Percentiles rank a stretch among this genome's conserved stretches.
Conservation (phyloP, 106 monocot genomes). For the Dendrobium chrysotoxum region DNA sequence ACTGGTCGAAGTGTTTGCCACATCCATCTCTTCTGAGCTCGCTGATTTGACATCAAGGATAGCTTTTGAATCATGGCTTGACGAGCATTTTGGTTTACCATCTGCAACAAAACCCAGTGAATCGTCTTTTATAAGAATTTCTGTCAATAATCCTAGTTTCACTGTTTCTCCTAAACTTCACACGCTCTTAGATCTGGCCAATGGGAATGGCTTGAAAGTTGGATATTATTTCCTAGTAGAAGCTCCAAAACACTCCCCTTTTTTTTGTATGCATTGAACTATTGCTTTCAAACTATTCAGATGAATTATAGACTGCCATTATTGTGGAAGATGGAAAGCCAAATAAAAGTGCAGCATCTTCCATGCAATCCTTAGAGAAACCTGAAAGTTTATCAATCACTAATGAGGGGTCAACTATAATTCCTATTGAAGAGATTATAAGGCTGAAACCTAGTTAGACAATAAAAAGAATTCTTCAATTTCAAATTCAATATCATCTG, state of each 20-base stretch:
- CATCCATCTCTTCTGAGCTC: conserved; percentile 51
- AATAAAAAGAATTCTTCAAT: conserved; percentile 52
- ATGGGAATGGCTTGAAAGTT: conserved; percentile 60
- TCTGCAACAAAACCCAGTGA: conserved; percentile 22
- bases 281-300: conserved; percentile 55
- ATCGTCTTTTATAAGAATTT: conserved; percentile 51
- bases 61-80: conserved; percentile 82
- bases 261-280: conserved; percentile 58
- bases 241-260: conserved; percentile 47
- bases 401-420: conserved; percentile 31
- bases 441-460: conserved; percentile 54
- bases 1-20: too few species aligned
- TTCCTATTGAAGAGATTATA: conserved; percentile 63
- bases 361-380: conserved; percentile 34
- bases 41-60: conserved; percentile 62
- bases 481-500: conserved; percentile 77
- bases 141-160: conserved; percentile 55
- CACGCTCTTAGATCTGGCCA: conserved; percentile 58
- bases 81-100: conserved; percentile 43
- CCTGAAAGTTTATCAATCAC: conserved; percentile 31
- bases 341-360: conserved; percentile 26
- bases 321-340: conserved; percentile 35
- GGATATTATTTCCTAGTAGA: conserved; percentile 64
- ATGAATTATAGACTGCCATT: conserved; percentile 46
- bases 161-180: conserved; percentile 43